Evolutionary conservation across 108 stramenopile species (phyloP), one percentile per base, ranked within the genome.

Genomic region (Hondaea fermentalgiana): DNA sequence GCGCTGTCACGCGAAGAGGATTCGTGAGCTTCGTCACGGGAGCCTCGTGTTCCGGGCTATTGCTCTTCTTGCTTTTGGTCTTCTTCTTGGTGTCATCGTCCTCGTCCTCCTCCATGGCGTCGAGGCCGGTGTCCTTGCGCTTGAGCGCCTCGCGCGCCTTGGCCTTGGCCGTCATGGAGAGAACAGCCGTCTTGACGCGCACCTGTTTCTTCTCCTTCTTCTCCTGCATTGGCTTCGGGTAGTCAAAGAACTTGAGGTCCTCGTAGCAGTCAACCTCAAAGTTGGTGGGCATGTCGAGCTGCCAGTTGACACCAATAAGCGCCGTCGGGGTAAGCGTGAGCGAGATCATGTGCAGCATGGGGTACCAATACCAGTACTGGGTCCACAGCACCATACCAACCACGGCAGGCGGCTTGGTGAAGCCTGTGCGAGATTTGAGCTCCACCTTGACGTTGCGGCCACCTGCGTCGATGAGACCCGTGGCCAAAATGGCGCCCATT

Each of bases 301-400:
- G 94, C 91, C 93, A 94, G 92, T 98, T 98, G 55, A 99, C 91
- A 6, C 98, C 99, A 89, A 98, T 96, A n/a, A 97, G 95, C 47
- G 94, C 93, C 3, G 98, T 98, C 43, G 99, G 99, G 1, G 97
- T 97, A 44, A 99, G 90, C 8, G 98, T 96, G 8, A 99, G 94
- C 69, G 96, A 95, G 44, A 99, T 93, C 94, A 98, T 97, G 92
- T 98, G 97, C 95, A 98, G 95, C 93, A 98, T 95, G 21, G 99
- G 99, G 90, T 96, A 98, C 99, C 99, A 99, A 89, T 99, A 98
- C 99, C 99, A 99, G 91, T 99, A 96, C 90, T 99, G 99, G 60
- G 96, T 89, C 96, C 97, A 99, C 43, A 99, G 92, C 19, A 95
- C 96, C 57, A 99, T 87, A 58, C 99, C 99, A 6, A 97, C 96